Percentiles rank a stretch among this genome's conserved stretches.
Evolutionary conservation across 495 filamentous ascomycete species (phyloP).

Genomic region (Geoglossum glabrum): DNA sequence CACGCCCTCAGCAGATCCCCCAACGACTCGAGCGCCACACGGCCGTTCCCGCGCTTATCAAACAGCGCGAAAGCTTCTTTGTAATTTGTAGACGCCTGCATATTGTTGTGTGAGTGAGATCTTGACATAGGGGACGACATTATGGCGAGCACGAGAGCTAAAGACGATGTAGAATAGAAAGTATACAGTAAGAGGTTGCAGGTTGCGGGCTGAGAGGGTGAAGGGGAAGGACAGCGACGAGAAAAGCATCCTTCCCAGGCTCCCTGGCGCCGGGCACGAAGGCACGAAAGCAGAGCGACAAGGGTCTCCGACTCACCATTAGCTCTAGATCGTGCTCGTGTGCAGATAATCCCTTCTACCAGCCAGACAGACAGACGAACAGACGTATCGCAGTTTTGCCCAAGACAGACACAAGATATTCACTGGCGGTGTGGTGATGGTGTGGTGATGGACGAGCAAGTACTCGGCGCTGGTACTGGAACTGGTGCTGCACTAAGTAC

Average conservation of each 20-base stretch:
- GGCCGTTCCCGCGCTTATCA: slow-evolving; percentile 91
- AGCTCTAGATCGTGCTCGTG: background rate
- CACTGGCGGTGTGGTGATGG: too few relatives aligned
- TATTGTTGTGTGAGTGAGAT: background rate
- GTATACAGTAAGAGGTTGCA: background rate
- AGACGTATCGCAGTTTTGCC: background rate
- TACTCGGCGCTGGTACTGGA: too few relatives aligned
- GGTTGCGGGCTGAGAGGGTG: too few relatives aligned
- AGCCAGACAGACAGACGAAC: background rate
- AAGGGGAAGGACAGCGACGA: too few relatives aligned
- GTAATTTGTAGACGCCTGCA: slow-evolving; percentile 95
- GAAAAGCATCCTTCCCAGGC: too few relatives aligned
- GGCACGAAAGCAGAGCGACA: too few relatives aligned
- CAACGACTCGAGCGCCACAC: slow-evolving; percentile 64
- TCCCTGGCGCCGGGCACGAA: too few relatives aligned
- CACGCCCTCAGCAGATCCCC: slow-evolving; percentile 91
- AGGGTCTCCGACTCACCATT: background rate
- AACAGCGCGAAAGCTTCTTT: slow-evolving; percentile 99
- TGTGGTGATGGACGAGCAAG: too few relatives aligned
- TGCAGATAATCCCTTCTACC: too few relatives aligned
- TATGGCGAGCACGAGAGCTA: background rate
- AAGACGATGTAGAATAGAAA: background rate
- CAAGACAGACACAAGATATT: too few relatives aligned
- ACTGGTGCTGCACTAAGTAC: too few relatives aligned
- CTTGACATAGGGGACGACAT: background rate